phyloP scores from a whole-genome alignment of 176 grass and related monocot species.

The Juncus effusus region DNA sequence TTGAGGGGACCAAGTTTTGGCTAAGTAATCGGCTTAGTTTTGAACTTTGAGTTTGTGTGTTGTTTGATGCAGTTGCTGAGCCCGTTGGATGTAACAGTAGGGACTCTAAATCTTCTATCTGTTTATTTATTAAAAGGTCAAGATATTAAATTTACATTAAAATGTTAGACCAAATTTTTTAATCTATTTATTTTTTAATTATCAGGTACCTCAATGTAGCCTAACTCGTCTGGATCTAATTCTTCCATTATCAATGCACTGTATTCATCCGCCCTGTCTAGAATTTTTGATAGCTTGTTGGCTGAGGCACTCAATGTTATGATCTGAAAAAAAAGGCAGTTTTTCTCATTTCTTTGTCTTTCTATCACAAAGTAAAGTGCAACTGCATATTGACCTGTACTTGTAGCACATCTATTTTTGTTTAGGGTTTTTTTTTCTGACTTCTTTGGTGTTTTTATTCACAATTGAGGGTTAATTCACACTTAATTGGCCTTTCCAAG shows the following conservation, averaged over 20 bases:
- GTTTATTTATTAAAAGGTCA: slow-evolving; percentile 7
- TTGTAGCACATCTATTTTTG: too few species aligned
- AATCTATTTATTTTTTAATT: background rate
- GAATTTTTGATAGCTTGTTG: slow-evolving; percentile 86
- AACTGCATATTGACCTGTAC: too few species aligned
- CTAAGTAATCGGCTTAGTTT: slow-evolving; percentile 87
- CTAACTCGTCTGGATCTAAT: slow-evolving; percentile 59
- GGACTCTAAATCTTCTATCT: slow-evolving; percentile 75
- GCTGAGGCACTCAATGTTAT: slow-evolving; percentile 85
- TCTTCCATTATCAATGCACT: slow-evolving; percentile 87
- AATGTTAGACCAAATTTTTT: background rate
- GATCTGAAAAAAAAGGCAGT: slow-evolving; percentile 47
- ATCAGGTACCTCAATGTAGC: slow-evolving; percentile 65
- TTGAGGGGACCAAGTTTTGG: slow-evolving; percentile 59
- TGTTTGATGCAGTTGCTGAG: slow-evolving; percentile 38
- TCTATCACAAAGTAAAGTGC: background rate
- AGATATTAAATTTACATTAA: background rate
- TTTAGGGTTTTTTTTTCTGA: too few species aligned
- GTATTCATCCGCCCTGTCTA: slow-evolving; percentile 82
- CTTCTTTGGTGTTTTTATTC: too few species aligned
- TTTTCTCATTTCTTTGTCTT: background rate
- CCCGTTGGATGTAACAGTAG: slow-evolving; percentile 61
- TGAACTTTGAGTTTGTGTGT: slow-evolving; percentile 54
- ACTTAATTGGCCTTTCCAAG: too few species aligned
- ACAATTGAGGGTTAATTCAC: too few species aligned